Percentiles rank a stretch among this genome's conserved stretches.
Conservation (phyloP, 75 land plant genomes). For the Cryptomeria japonica region DNA sequence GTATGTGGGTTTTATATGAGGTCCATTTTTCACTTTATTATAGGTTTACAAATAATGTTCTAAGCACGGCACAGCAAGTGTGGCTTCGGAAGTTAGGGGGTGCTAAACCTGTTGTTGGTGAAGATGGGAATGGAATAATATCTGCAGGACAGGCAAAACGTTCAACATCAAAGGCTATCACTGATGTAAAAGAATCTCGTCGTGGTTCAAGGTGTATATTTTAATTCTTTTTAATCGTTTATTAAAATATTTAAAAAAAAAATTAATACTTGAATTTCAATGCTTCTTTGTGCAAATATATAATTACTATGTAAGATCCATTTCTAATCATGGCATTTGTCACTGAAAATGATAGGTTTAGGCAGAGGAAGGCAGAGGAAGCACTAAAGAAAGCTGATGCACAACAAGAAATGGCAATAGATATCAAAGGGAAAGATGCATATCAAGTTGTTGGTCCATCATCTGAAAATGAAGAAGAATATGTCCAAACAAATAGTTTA, state of each 20-base stretch:
- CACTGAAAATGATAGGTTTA: slow-evolving; percentile 48
- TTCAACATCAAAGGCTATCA: slow-evolving; percentile 33
- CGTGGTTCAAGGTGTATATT: slow-evolving; percentile 73
- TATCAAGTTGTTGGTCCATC: slow-evolving; percentile 29
- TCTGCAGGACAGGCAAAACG: slow-evolving; percentile 94
- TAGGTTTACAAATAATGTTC: slow-evolving; percentile 95
- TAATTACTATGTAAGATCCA: background rate
- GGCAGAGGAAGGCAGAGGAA: slow-evolving; percentile 72
- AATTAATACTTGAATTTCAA: slow-evolving; percentile 5
- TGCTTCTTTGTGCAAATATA: background rate
- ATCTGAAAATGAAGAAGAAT: slow-evolving; percentile 45
- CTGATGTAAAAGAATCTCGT: slow-evolving; percentile 24
- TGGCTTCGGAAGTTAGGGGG: slow-evolving; percentile 89
- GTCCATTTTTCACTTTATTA: background rate
- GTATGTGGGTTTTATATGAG: slow-evolving; percentile 2
- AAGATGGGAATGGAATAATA: slow-evolving; percentile 79
- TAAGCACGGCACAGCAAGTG: slow-evolving; percentile 96
- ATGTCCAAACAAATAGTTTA: slow-evolving; percentile 26
- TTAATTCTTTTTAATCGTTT: background rate
- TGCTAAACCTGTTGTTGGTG: slow-evolving; percentile 75
- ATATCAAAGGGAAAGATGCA: slow-evolving; percentile 18
- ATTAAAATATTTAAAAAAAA: background rate
- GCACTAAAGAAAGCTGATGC: slow-evolving; percentile 50
- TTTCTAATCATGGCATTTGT: background rate
- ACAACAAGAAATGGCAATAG: slow-evolving; percentile 40